These are phyloP conservation scores for Madurella fahalii DNA, from an alignment of 2,329 filamentous ascomycete species.

Conservation along the genomic window DNA sequence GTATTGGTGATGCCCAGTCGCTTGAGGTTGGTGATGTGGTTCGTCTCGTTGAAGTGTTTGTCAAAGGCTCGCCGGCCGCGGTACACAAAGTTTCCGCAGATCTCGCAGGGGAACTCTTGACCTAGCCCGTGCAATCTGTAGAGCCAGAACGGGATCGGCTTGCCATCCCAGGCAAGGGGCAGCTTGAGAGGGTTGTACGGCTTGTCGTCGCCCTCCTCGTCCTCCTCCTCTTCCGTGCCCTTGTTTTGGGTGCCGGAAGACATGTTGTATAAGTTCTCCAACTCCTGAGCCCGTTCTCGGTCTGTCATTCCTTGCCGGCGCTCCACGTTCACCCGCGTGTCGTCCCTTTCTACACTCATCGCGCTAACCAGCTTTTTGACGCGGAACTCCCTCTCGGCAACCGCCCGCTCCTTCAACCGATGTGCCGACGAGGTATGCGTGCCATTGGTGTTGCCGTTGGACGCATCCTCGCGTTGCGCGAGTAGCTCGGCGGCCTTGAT, in stretches of 20 bases:
- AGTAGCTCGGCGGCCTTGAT: constrained; percentile 73
- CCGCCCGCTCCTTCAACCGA: constrained; percentile 78
- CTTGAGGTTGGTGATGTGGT: constrained; percentile 90
- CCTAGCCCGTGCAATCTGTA: constrained; percentile 95
- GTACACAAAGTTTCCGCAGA: constrained; percentile 98
- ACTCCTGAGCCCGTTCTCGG: constrained; percentile 86
- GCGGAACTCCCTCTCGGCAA: constrained; percentile 84
- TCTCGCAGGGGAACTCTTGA: constrained; percentile 91
- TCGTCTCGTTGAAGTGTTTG: constrained; percentile 94
- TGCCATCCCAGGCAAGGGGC: constrained; percentile 95
- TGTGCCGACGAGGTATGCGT: constrained; percentile 35
- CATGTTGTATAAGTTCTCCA: constrained; percentile 72
- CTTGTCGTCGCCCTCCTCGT: constrained; percentile 75
- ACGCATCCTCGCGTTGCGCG: constrained; percentile 38
- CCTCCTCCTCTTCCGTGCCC: constrained; percentile 63
- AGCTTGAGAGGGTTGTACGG: constrained; percentile 97
- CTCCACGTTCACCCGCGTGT: constrained; percentile 92
- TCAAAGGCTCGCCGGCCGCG: constrained; percentile 95
- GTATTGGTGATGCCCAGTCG: constrained; percentile 92
- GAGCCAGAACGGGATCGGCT: constrained; percentile 98
- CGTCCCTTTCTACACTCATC: constrained; percentile 82
- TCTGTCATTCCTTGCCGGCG: constrained; percentile 97
- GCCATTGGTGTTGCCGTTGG: constrained; percentile 27
- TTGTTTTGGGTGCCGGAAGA: constrained; percentile 43
- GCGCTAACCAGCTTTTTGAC: constrained; percentile 74